Evolutionary conservation across 805 yeast genomes (phyloP).

Genomic region (Lipomyces orientalis): DNA sequence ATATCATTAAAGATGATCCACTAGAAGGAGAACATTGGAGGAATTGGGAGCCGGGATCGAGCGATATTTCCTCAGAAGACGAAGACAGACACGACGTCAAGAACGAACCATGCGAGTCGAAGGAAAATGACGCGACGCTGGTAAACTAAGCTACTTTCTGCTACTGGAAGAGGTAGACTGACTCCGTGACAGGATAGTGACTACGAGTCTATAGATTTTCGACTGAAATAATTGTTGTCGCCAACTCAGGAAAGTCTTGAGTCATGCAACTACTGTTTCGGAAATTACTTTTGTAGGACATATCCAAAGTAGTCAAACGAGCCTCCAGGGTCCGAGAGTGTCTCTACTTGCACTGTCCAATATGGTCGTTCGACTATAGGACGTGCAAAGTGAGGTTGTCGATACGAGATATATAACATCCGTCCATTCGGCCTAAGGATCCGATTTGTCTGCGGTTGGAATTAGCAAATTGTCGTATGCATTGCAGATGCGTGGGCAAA

Average conservation of each 20-base stretch:
- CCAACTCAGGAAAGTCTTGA: background rate
- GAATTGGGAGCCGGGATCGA: slow-evolving; percentile 15
- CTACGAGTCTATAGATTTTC: slow-evolving; percentile 32
- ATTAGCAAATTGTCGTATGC: background rate
- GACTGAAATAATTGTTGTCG: slow-evolving; percentile 11
- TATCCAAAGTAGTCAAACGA: slow-evolving; percentile 39
- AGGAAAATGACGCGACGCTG: background rate
- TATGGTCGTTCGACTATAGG: slow-evolving; percentile 37
- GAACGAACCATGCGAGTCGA: background rate
- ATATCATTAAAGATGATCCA: slow-evolving; percentile 42
- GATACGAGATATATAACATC: slow-evolving; percentile 40
- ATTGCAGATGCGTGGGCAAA: background rate
- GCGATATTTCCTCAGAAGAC: slow-evolving; percentile 16
- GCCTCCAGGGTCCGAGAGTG: slow-evolving; percentile 33
- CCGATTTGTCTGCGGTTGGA: slow-evolving; percentile 30
- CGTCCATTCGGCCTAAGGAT: slow-evolving; percentile 37
- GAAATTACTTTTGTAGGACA: slow-evolving; percentile 24
- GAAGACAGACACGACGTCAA: slow-evolving; percentile 7
- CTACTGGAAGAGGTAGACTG: background rate
- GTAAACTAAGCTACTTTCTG: background rate
- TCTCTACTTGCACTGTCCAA: slow-evolving; percentile 33
- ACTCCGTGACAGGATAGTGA: slow-evolving; percentile 14
- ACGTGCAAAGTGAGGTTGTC: slow-evolving; percentile 42
- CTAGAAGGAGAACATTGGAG: slow-evolving; percentile 44
- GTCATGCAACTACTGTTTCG: background rate